phyloP scores from a whole-genome alignment of 2,329 filamentous ascomycete genomes.

The Sporothrix dimorphospora region DNA sequence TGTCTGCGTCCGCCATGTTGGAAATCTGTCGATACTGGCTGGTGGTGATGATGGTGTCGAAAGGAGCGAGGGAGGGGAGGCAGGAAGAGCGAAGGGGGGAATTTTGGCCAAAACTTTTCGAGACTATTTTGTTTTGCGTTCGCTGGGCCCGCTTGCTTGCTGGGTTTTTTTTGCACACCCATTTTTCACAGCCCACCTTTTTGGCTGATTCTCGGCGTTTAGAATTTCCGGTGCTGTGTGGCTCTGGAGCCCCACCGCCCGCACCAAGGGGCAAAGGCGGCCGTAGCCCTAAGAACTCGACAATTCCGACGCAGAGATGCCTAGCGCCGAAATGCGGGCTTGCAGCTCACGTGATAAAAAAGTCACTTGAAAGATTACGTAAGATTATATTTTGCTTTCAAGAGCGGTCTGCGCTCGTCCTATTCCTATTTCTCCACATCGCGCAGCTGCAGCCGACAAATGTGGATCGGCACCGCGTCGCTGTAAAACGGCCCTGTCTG shows the following conservation, averaged over 20 bases:
- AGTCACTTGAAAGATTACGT: background rate
- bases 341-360: background rate
- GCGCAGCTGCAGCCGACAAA: slow-evolving; percentile 44
- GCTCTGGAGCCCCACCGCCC: background rate
- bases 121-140: slow-evolving; percentile 27
- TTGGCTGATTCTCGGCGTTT: background rate
- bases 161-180: background rate
- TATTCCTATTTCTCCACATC: background rate
- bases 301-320: too few relatives aligned
- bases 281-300: slow-evolving; percentile 2
- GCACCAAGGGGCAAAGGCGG: background rate
- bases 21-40: slow-evolving; percentile 36
- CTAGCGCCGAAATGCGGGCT: background rate
- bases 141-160: background rate
- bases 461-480: slow-evolving; percentile 61
- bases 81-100: slow-evolving; percentile 16
- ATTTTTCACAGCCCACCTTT: slow-evolving; percentile 7
- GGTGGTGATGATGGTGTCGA: slow-evolving; percentile 20
- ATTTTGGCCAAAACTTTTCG: slow-evolving; percentile 25
- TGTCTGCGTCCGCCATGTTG: slow-evolving; percentile 85
- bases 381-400: background rate
- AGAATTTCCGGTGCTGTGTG: slow-evolving; percentile 12
- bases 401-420: too few relatives aligned
- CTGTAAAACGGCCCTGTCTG: slow-evolving; percentile 69
- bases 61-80: background rate